Conservation (phyloP, 306 rosid genomes). For the Vigna reflexopilosa region DNA sequence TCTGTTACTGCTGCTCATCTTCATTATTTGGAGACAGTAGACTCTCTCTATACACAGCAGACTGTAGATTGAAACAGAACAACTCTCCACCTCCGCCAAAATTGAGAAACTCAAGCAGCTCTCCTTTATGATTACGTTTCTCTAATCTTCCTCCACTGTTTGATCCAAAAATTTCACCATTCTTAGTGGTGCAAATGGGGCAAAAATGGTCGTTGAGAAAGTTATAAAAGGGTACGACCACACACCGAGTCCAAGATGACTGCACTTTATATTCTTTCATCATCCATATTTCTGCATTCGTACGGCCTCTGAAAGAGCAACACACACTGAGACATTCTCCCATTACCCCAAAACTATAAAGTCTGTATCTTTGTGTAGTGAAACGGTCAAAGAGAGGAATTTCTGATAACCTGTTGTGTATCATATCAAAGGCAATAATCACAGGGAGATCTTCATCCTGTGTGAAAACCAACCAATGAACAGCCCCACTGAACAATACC, state of each 20-base stretch:
- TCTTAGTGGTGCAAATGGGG: background rate
- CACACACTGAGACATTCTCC: slow-evolving; percentile 27
- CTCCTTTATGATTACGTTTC: slow-evolving; percentile 17
- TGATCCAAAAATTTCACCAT: slow-evolving; percentile 10
- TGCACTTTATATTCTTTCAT: slow-evolving; percentile 35
- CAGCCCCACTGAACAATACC: background rate
- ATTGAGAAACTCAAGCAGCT: background rate
- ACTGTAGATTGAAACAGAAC: background rate
- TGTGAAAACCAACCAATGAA: slow-evolving; percentile 35
- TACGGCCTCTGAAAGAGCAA: too few relatives aligned
- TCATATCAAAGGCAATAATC: slow-evolving; percentile 22
- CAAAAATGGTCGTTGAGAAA: background rate
- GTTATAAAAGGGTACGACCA: background rate
- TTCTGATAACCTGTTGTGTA: background rate
- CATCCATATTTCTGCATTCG: slow-evolving; percentile 8
- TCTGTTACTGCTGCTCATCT: background rate
- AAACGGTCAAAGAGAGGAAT: slow-evolving; percentile 8
- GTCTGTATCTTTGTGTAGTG: background rate
- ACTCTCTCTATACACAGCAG: background rate
- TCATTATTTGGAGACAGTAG: background rate
- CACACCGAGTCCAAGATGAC: slow-evolving; percentile 33
- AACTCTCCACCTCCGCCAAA: background rate
- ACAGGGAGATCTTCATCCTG: background rate
- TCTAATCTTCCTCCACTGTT: background rate
- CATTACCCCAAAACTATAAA: background rate